These are phyloP conservation scores for Beauveria rudraprayagi DNA, from an alignment of 2,329 filamentous ascomycete species.

Conservation along the genomic window DNA sequence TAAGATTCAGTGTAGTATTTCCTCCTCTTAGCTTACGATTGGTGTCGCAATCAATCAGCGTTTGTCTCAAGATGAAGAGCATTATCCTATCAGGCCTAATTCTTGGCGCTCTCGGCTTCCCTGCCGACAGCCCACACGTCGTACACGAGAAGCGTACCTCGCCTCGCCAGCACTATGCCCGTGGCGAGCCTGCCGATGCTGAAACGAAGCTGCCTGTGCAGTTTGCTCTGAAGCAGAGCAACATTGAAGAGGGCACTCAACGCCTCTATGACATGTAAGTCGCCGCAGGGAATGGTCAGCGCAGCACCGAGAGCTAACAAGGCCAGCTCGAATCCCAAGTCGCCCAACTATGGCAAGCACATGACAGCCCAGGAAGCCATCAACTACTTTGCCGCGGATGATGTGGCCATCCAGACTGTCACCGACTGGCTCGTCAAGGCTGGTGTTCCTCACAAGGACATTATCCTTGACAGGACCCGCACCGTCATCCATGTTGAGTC, in stretches of 20 bases:
- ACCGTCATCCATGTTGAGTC: constrained; percentile 29
- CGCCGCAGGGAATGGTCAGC: no score
- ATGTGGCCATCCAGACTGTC: constrained; percentile 39
- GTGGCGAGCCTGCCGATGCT: constrained; percentile 10
- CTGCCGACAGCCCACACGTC: constrained; percentile 5
- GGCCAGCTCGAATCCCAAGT: constrained; percentile 29
- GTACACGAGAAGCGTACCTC: constrained; percentile 13
- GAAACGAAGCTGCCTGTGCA: constrained; percentile 24
- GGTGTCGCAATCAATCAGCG: not conserved
- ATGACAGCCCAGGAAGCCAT: constrained; percentile 35
- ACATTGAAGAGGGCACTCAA: constrained; percentile 34
- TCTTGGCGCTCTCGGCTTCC: constrained; percentile 2
- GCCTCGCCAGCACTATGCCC: constrained; percentile 5
- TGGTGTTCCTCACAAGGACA: constrained; percentile 39
- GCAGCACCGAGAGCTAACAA: not conserved
- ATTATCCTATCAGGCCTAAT: constrained; percentile 3
- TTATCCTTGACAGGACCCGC: constrained; percentile 41
- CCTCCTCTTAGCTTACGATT: not conserved
- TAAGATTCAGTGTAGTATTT: not conserved
- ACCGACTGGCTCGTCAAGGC: constrained; percentile 42
- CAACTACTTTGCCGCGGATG: constrained; percentile 32
- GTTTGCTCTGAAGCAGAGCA: constrained; percentile 37
- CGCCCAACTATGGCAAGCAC: constrained; percentile 36
- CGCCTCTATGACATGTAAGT: constrained; percentile 30
- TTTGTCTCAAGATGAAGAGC: not conserved